Evolutionary conservation across 2,329 filamentous ascomycete species (phyloP), one percentile per base, ranked within the genome.

Genomic region (Macrophomina phaseolina): DNA sequence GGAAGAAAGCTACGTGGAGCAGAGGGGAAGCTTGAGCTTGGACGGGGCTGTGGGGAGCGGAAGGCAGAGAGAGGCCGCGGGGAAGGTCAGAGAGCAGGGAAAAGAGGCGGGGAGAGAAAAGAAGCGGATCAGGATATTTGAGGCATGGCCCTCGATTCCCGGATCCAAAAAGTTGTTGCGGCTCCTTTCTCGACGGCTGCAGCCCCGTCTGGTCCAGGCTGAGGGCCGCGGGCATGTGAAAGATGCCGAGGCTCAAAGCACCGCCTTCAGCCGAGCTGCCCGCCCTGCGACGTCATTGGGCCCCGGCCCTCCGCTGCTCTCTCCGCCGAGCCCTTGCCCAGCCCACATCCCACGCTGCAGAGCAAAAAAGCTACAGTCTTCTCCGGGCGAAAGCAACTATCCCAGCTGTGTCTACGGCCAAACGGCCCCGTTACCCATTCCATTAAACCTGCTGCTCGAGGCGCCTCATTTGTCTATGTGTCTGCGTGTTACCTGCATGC

Each of bases 401-500:
- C 11, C 6, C 28, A 18, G 38, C 38, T 14, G 23, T n/a, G 23
- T 16, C 16, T 45, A 28, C 53, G 36, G 53, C 16, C n/a, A 56
- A 42, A 28, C 53, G 36, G 11, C 36, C 23, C 36, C n/a, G 14
- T n/a, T 34, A 30, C 56, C 28, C 34, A 34, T 12, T 49, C 38
- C 32, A 58, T 45, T 58, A 49, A 49, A 48, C 58, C 58, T 36
- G 58, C 58, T 14, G 12, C 58, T 16, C 23, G 36, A 16, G 18
- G 8, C 53, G 36, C 18, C 36, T 14, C 9, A 12, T 45, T 40
- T 62, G 58, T 62, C 58, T 62, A 62, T 62, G 42, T 49, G 40
- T 62, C 58, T 45, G 48, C 58, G 45, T 62, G 58, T 42, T 62
- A 51, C 58, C 11, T 62, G 58, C 42, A 40, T 62, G 58, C 58